These are phyloP conservation scores for Daldinia eschscholtzii DNA, from an alignment of 2,329 filamentous ascomycete species.

Conservation along the genomic window DNA sequence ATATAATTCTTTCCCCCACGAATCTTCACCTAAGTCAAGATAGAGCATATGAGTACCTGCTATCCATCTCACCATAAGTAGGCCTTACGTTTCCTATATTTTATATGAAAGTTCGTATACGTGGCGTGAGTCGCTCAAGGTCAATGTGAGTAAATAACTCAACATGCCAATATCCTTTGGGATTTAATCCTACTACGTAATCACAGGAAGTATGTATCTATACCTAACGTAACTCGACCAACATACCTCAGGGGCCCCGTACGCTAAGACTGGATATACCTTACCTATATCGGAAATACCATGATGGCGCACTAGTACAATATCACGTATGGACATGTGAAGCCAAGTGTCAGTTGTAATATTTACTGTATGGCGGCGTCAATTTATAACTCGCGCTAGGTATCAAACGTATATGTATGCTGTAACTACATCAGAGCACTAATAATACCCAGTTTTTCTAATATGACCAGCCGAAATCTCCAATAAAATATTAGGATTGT, in stretches of 20 bases:
- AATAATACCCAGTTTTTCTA: neutral
- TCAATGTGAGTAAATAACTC: no score
- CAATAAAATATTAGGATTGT: neutral
- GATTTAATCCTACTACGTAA: no score
- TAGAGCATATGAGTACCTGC: no score
- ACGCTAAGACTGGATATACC: neutral
- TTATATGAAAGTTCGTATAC: neutral
- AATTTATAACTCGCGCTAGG: neutral
- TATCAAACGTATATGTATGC: constrained; percentile 3
- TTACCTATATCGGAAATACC: neutral
- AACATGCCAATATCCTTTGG: no score
- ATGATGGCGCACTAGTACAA: neutral
- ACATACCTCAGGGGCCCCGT: neutral
- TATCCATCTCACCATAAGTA: no score
- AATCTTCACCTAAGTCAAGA: no score
- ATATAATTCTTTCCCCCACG: no score
- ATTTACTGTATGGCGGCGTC: neutral
- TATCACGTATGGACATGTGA: neutral
- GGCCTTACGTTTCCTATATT: no score
- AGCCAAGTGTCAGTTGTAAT: neutral
- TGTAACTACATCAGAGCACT: neutral
- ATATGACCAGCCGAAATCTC: neutral
- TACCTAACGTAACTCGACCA: neutral
- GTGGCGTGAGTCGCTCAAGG: neutral
- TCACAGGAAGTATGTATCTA: no score